Conservation (phyloP, 345 rosid genomes). For the Camelina neglecta region DNA sequence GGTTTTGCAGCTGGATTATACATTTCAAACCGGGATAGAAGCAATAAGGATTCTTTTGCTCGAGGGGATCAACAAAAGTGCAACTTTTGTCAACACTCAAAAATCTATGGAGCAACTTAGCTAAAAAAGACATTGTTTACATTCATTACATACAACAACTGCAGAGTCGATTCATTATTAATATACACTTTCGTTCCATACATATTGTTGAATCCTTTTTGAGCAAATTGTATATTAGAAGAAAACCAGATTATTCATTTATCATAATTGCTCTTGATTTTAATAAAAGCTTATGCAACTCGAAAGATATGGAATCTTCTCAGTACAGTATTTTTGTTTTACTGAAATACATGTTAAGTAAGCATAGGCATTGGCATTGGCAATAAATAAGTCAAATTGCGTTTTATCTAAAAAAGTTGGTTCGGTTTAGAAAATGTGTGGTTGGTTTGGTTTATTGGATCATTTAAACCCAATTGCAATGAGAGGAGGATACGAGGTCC, state of each 20-base stretch:
- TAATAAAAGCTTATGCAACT: slow-evolving; percentile 1
- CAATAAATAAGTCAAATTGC: no score
- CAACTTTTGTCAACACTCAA: slow-evolving; percentile 75
- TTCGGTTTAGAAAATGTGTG: no score
- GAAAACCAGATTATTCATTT: neutral
- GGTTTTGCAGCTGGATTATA: slow-evolving; percentile 71
- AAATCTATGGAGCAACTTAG: slow-evolving; percentile 66
- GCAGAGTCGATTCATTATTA: slow-evolving; percentile 15
- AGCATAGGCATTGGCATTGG: no score
- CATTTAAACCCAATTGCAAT: neutral
- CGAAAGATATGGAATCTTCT: neutral
- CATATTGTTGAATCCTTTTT: slow-evolving; percentile 19
- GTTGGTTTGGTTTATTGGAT: no score
- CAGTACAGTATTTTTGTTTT: no score
- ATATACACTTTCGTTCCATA: neutral
- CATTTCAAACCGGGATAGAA: slow-evolving; percentile 67
- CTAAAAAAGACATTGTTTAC: slow-evolving; percentile 32
- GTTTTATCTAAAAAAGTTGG: no score
- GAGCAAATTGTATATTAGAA: slow-evolving; percentile 32
- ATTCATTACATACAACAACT: slow-evolving; percentile 21
- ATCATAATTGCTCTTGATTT: neutral
- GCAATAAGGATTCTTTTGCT: slow-evolving; percentile 74
- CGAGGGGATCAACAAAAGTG: slow-evolving; percentile 82
- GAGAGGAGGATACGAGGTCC: neutral
- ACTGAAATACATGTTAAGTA: no score